Conservation (phyloP, 1,284 basidiomycete species). For the Sanghuangporus baumii region DNA sequence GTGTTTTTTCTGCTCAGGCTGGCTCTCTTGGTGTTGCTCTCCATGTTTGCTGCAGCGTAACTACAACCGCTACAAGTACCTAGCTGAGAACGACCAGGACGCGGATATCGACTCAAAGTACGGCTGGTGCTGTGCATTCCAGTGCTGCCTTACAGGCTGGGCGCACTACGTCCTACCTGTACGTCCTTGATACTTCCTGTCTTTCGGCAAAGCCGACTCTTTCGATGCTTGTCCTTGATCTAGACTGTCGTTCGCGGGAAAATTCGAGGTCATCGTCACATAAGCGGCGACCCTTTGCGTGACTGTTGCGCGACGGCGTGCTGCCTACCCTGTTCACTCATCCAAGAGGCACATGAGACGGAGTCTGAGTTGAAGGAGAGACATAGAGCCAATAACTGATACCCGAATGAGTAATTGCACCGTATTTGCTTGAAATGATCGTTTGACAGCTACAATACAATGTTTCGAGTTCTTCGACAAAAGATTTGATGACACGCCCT, state of each 20-base stretch:
- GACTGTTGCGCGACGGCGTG: not conserved
- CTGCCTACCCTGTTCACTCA: slow-evolving; percentile 8
- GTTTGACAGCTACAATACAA: not conserved
- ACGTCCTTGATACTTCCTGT: not conserved
- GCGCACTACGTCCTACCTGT: slow-evolving; percentile 3
- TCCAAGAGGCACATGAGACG: slow-evolving; percentile 3
- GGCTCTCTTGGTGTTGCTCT: slow-evolving; percentile 3
- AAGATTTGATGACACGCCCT: too few species aligned
- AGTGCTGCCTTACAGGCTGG: not conserved
- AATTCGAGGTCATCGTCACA: not conserved
- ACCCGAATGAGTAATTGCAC: not conserved
- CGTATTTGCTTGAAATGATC: not conserved
- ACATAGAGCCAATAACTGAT: not conserved
- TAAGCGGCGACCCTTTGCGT: not conserved
- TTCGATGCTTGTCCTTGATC: not conserved
- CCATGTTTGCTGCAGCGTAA: slow-evolving; percentile 2
- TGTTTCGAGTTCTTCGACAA: too few species aligned
- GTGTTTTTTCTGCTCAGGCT: not conserved
- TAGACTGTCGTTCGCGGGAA: not conserved
- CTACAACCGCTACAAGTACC: slow-evolving; percentile 14
- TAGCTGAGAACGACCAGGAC: not conserved
- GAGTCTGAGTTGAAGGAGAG: not conserved
- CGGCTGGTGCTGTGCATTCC: not conserved
- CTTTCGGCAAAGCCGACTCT: not conserved
- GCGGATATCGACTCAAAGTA: slow-evolving; percentile 9